A percentile compares a stretch with the other conserved stretches of the same genome.
Evolutionary conservation across 306 rosid genomes (phyloP).

Genomic region (Trifolium repens): DNA sequence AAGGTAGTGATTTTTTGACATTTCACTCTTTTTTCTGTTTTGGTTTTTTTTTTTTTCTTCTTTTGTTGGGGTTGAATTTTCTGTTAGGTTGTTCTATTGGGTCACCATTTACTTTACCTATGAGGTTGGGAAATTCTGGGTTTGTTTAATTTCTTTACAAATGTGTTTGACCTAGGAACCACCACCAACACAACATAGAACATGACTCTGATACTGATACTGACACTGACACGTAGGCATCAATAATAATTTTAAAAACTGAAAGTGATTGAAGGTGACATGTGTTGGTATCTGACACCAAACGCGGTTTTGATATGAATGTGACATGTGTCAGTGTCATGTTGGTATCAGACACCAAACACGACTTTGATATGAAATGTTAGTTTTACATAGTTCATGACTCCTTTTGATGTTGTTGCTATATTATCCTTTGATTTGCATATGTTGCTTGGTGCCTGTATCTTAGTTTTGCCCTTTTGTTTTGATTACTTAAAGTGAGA

Average conservation of each 20-base stretch:
- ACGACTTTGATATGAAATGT: background rate
- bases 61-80: constrained; percentile 22
- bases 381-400: background rate
- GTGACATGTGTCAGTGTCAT: background rate
- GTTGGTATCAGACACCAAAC: background rate
- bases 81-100: constrained; percentile 33
- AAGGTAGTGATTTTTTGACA: constrained; percentile 42
- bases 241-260: background rate
- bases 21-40: background rate
- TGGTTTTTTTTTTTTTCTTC: background rate
- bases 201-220: background rate
- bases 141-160: background rate
- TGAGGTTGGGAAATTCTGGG: constrained; percentile 9
- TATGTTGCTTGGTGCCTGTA: constrained; percentile 7
- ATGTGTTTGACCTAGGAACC: background rate
- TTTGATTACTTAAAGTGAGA: constrained; percentile 33
- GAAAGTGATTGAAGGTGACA: background rate
- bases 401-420: background rate
- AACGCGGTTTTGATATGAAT: background rate
- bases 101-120: constrained; percentile 1
- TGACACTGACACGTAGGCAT: background rate
- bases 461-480: background rate
- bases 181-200: background rate
- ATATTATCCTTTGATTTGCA: constrained; percentile 13
- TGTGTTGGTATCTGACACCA: background rate